A percentile compares a stretch with the other conserved stretches of the same genome.
phyloP scores from a whole-genome alignment of 2,329 filamentous ascomycete genomes.

The Pestalotiopsis sp. region DNA sequence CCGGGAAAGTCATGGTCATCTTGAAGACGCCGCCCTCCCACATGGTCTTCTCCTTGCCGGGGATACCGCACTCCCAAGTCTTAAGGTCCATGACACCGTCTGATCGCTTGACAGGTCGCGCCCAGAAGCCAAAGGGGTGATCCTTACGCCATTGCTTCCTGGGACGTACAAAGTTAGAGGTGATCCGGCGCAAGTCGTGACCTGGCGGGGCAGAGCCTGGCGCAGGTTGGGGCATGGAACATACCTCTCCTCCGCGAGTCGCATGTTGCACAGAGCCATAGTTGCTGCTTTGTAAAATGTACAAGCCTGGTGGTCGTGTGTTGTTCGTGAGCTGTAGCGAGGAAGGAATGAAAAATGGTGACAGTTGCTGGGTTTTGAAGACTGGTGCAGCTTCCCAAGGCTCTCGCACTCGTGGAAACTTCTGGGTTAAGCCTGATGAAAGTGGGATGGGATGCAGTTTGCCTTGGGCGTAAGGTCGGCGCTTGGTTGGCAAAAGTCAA shows the following conservation, averaged over 20 bases:
- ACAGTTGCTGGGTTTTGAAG: background rate
- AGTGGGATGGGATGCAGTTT: background rate
- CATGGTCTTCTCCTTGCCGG: constrained; percentile 93
- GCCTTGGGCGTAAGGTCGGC: background rate
- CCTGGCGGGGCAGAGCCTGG: background rate
- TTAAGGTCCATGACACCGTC: constrained; percentile 89
- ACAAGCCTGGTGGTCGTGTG: background rate
- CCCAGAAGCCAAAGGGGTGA: constrained; percentile 97
- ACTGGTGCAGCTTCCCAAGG: background rate
- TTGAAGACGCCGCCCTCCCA: constrained; percentile 99
- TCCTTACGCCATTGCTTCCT: constrained; percentile 98
- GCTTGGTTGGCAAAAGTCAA: background rate
- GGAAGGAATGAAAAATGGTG: background rate
- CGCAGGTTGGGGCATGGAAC: constrained; percentile 25
- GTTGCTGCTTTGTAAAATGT: background rate
- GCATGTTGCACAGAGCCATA: constrained; percentile 89
- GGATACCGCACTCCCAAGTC: constrained; percentile 94
- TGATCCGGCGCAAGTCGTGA: constrained; percentile 15
- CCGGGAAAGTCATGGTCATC: constrained; percentile 87
- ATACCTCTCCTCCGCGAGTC: constrained; percentile 86
- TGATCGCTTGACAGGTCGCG: constrained; percentile 79
- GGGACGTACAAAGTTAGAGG: constrained; percentile 12
- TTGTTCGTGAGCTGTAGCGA: background rate
- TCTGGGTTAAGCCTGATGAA: background rate
- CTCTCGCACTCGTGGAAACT: background rate